phyloP scores from a whole-genome alignment of 495 filamentous ascomycete species.

The Cryomyces minteri region DNA sequence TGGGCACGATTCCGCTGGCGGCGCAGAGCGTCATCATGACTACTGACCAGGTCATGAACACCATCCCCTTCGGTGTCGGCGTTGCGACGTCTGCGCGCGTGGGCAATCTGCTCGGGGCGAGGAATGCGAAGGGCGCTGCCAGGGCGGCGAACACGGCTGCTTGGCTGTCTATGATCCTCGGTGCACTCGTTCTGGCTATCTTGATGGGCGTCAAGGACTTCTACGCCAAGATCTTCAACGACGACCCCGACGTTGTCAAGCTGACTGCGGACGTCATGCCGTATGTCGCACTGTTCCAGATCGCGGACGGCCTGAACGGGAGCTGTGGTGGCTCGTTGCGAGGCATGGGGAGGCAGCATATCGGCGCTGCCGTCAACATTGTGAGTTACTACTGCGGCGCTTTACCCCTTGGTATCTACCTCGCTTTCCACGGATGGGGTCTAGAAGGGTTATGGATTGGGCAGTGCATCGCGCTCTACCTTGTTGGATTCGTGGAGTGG shows the following conservation, averaged over 20 bases:
- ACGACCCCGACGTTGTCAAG: slow-evolving; percentile 52
- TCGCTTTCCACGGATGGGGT: slow-evolving; percentile 84
- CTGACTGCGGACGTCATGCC: slow-evolving; percentile 73
- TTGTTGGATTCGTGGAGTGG: slow-evolving; percentile 71
- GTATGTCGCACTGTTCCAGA: slow-evolving; percentile 85
- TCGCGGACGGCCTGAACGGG: slow-evolving; percentile 76
- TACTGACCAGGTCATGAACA: slow-evolving; percentile 81
- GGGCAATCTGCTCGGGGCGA: slow-evolving; percentile 65
- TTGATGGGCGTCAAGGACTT: slow-evolving; percentile 57
- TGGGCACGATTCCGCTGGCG: slow-evolving; percentile 70
- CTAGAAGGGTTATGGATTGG: slow-evolving; percentile 73
- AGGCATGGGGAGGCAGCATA: slow-evolving; percentile 78
- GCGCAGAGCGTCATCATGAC: slow-evolving; percentile 93
- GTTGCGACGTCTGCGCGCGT: slow-evolving; percentile 67
- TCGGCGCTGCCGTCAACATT: slow-evolving; percentile 76
- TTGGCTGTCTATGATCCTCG: slow-evolving; percentile 50
- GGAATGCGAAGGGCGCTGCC: slow-evolving; percentile 46
- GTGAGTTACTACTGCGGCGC: slow-evolving; percentile 81
- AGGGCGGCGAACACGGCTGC: slow-evolving; percentile 66
- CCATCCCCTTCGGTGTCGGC: slow-evolving; percentile 79
- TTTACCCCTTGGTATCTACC: slow-evolving; percentile 64
- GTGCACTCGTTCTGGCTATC: slow-evolving; percentile 46
- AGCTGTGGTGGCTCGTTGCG: slow-evolving; percentile 67
- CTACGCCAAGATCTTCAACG: slow-evolving; percentile 74
- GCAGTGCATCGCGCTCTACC: slow-evolving; percentile 74